Evolutionary conservation across 495 filamentous ascomycete species (phyloP).

Genomic region (Penicillium daleae): DNA sequence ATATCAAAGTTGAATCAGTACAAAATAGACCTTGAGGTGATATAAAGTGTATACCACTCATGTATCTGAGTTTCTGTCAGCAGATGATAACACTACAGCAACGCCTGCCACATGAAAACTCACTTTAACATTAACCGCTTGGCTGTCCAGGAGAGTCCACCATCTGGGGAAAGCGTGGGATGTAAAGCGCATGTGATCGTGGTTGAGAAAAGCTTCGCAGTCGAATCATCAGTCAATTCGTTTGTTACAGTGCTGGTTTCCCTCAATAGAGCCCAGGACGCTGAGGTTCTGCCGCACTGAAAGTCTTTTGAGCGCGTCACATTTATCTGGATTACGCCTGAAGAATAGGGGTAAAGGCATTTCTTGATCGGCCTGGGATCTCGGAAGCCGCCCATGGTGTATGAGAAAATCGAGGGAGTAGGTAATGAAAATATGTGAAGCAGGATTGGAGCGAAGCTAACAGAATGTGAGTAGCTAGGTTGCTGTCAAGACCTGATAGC

Average conservation of each 20-base stretch:
- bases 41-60: not conserved
- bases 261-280: not conserved
- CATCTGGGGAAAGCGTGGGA: not conserved
- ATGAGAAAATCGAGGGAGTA: not conserved
- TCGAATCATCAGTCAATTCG: not conserved
- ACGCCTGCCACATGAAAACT: not conserved
- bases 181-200: not conserved
- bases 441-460: not conserved
- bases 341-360: not conserved
- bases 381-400: not conserved
- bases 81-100: not conserved
- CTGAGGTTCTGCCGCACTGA: not conserved
- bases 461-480: too few relatives aligned
- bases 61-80: not conserved
- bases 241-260: not conserved
- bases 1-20: not conserved
- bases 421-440: not conserved
- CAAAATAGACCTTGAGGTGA: conserved; percentile 3
- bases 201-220: not conserved
- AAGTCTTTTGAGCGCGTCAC: not conserved
- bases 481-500: too few relatives aligned
- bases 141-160: not conserved
- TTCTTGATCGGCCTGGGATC: not conserved
- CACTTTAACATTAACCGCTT: not conserved
- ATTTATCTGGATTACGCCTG: not conserved